These are phyloP conservation scores for Wilcoxina mikolae DNA, from an alignment of 495 filamentous ascomycete genomes.

Conservation along the genomic window DNA sequence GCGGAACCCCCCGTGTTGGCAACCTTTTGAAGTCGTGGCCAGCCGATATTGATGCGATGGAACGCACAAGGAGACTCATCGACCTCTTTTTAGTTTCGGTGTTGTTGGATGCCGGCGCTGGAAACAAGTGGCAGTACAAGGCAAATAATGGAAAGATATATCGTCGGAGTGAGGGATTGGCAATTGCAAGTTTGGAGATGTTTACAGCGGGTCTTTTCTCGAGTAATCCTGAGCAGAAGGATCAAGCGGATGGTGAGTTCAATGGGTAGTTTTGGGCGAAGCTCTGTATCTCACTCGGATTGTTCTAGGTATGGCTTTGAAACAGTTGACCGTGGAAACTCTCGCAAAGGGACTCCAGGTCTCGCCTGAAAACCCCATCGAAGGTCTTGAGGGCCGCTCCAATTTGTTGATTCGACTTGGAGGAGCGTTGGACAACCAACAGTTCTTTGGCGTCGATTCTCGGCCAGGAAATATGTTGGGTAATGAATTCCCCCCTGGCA, in stretches of 20 bases:
- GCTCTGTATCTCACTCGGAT: not conserved
- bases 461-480: slow-evolving; percentile 91
- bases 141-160: slow-evolving; percentile 75
- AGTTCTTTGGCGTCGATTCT: slow-evolving; percentile 72
- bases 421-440: slow-evolving; percentile 61
- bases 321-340: slow-evolving; percentile 54
- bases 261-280: not conserved
- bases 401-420: slow-evolving; percentile 63
- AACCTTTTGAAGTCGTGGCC: slow-evolving; percentile 57
- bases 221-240: slow-evolving; percentile 61
- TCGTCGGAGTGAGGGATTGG: slow-evolving; percentile 77
- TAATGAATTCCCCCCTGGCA: slow-evolving; percentile 30
- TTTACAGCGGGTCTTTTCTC: slow-evolving; percentile 92
- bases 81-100: slow-evolving; percentile 87
- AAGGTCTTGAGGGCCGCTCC: slow-evolving; percentile 75
- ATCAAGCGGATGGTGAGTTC: slow-evolving; percentile 63
- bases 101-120: slow-evolving; percentile 74
- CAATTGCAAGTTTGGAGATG: slow-evolving; percentile 92
- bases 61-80: slow-evolving; percentile 61
- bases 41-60: slow-evolving; percentile 46
- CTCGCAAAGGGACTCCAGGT: slow-evolving; percentile 75
- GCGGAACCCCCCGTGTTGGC: slow-evolving; percentile 59
- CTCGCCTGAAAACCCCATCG: slow-evolving; percentile 61
- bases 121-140: slow-evolving; percentile 74
- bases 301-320: slow-evolving; percentile 42